Evolutionary conservation across 495 filamentous ascomycete species (phyloP).

Genomic region (Neurospora sp.): DNA sequence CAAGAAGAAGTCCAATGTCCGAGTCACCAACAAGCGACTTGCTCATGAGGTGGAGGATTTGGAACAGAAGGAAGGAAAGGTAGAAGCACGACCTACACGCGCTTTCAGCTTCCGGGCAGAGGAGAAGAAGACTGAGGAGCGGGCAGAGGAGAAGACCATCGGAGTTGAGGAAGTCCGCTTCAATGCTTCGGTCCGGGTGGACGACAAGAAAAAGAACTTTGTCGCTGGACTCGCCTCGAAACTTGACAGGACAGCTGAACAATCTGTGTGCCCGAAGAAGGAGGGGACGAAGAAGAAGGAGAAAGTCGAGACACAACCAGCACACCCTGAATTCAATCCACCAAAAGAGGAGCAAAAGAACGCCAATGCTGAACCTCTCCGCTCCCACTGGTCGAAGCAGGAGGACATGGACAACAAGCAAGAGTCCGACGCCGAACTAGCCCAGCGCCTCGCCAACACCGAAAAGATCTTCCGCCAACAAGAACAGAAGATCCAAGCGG

Average conservation of each 20-base stretch:
- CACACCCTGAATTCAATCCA: not conserved
- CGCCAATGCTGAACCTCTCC: not conserved
- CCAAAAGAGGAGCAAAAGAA: not conserved
- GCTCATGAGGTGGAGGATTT: not conserved
- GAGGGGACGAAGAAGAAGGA: not conserved
- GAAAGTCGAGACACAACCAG: not conserved
- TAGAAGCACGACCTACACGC: not conserved
- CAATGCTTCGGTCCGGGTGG: not conserved
- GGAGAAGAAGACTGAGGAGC: not conserved
- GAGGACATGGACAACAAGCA: not conserved
- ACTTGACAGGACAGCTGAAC: not conserved
- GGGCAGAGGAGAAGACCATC: not conserved
- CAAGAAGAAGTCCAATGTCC: not conserved
- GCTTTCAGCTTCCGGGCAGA: not conserved
- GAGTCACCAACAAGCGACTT: not conserved
- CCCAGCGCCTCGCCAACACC: not conserved
- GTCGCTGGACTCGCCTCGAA: not conserved
- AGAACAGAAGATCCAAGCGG: not conserved
- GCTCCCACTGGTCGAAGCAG: not conserved
- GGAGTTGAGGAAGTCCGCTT: not conserved
- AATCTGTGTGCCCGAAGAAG: not conserved
- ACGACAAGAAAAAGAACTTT: not conserved
- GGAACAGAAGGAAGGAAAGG: not conserved
- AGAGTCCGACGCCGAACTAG: not conserved
- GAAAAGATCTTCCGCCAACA: not conserved